These are phyloP conservation scores for Combretum micranthum DNA, from an alignment of 345 rosid genomes.

Conservation along the genomic window DNA sequence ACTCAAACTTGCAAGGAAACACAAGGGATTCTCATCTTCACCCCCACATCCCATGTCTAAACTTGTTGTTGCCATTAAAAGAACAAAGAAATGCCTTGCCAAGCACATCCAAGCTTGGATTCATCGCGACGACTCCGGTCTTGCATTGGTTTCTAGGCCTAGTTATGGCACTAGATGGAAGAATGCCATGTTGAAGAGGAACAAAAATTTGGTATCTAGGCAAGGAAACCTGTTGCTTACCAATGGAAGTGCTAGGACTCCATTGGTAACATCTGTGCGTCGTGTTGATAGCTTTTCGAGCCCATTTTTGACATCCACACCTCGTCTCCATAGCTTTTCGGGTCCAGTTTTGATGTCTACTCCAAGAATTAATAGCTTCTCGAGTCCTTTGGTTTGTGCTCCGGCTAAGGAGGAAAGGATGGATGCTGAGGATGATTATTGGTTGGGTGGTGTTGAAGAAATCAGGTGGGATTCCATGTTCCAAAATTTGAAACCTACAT, in stretches of 20 bases:
- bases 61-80: conserved; percentile 51
- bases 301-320: conserved; percentile 20
- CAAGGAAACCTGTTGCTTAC: conserved; percentile 57
- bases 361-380: conserved; percentile 15
- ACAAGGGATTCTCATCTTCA: conserved; percentile 14
- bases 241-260: conserved; percentile 34
- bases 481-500: conserved; percentile 85
- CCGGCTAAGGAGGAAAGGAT: conserved; percentile 31
- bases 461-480: conserved; percentile 94
- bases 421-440: conserved; percentile 30
- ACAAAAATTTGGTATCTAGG: conserved; percentile 34
- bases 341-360: conserved; percentile 24
- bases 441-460: conserved; percentile 50
- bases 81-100: conserved; percentile 41
- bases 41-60: conserved; percentile 35
- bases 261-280: conserved; percentile 18
- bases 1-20: conserved; percentile 66
- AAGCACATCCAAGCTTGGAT: conserved; percentile 45
- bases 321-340: conserved; percentile 17
- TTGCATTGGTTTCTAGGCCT: conserved; percentile 42
- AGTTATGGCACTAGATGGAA: conserved; percentile 43
- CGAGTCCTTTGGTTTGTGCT: conserved; percentile 39
- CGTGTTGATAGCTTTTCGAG: conserved; percentile 20
- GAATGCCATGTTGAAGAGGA: conserved; percentile 63
- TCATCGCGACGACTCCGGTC: conserved; percentile 30